Conservation (phyloP, 1,139 yeast genomes). For the Diutina mesorugosa region DNA sequence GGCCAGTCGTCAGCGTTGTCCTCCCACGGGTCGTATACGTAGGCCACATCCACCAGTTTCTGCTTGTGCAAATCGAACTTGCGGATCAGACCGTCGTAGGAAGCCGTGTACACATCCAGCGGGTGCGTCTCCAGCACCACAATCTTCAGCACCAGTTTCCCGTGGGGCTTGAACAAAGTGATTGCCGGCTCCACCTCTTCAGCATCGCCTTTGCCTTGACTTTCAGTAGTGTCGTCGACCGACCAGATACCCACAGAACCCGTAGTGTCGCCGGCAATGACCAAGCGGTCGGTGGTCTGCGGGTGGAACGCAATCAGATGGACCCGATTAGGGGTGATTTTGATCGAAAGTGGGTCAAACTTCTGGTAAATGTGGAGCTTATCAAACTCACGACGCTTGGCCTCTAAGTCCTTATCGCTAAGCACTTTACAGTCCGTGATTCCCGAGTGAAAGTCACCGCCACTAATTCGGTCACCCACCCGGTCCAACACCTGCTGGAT, state of each 20-base stretch:
- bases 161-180: constrained; percentile 59
- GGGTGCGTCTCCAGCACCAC: constrained; percentile 37
- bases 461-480: constrained; percentile 33
- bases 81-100: constrained; percentile 83
- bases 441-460: constrained; percentile 41
- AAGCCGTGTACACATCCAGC: constrained; percentile 49
- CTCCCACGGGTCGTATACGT: constrained; percentile 35
- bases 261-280: constrained; percentile 76
- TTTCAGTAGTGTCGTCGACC: constrained; percentile 5
- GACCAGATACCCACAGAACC: constrained; percentile 85
- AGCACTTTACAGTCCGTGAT: constrained; percentile 25
- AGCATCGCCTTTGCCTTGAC: not conserved
- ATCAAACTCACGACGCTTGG: constrained; percentile 37
- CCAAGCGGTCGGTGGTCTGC: constrained; percentile 41
- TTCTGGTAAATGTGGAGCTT: constrained; percentile 22
- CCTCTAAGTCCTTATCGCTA: constrained; percentile 7
- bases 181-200: constrained; percentile 16
- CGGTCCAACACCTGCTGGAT: constrained; percentile 27
- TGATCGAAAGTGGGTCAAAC: constrained; percentile 59
- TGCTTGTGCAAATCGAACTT: constrained; percentile 52
- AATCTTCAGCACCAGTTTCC: constrained; percentile 58
- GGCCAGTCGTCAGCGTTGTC: constrained; percentile 24
- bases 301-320: constrained; percentile 57
- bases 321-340: constrained; percentile 61
- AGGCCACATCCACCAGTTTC: constrained; percentile 43